phyloP scores from a whole-genome alignment of 1,284 basidiomycete species.

The Grifola frondosa region DNA sequence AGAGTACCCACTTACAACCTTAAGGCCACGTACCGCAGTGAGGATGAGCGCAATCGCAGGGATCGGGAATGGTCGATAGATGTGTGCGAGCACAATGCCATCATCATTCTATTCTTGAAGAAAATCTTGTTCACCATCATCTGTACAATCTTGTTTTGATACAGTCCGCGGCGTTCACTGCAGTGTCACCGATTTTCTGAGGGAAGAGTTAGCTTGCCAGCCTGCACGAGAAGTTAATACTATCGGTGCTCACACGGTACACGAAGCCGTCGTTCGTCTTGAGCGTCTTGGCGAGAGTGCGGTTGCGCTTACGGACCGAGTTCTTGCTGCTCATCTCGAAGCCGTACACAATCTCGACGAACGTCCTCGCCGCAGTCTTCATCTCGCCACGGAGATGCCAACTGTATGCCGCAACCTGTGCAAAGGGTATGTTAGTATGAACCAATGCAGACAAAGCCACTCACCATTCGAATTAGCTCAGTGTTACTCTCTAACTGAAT shows the following conservation, averaged over 20 bases:
- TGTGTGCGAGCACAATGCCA: background rate
- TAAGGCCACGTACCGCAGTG: slow-evolving; percentile 6
- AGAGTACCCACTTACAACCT: too few species aligned
- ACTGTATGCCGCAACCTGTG: background rate
- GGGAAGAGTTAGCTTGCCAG: too few species aligned
- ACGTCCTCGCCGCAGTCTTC: background rate
- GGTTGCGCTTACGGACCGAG: background rate
- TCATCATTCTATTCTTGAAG: slow-evolving; percentile 4
- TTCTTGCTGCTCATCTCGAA: background rate
- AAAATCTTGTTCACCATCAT: slow-evolving; percentile 1
- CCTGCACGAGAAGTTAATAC: too few species aligned
- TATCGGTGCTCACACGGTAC: background rate
- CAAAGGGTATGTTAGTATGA: background rate
- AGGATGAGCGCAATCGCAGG: slow-evolving; percentile 1
- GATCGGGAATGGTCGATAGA: slow-evolving; percentile 3
- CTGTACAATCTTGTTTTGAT: slow-evolving; percentile 2
- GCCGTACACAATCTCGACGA: background rate
- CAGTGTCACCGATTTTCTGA: background rate
- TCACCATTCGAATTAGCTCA: background rate
- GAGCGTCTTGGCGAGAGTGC: background rate
- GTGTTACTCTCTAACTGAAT: background rate
- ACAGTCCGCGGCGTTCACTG: background rate
- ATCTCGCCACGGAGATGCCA: slow-evolving; percentile 6
- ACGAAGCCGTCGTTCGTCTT: background rate
- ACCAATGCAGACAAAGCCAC: background rate